Conservation (phyloP, 345 rosid genomes). For the Arabidopsis arenosa region DNA sequence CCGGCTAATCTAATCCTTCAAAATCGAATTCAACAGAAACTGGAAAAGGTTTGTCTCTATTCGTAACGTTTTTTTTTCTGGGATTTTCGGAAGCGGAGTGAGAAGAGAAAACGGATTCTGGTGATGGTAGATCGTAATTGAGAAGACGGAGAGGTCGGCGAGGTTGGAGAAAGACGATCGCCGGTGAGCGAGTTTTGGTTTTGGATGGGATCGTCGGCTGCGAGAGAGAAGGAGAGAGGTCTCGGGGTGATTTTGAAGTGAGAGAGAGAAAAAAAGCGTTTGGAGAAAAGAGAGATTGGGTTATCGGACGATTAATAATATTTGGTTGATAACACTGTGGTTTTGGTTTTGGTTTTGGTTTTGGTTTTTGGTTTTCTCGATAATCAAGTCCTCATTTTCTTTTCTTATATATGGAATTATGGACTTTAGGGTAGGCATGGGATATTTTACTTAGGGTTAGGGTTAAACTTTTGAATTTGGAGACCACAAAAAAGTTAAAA, state of each 20-base stretch:
- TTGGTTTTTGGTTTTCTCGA: too few species aligned
- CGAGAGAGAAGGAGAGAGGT: not conserved
- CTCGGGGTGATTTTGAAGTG: not conserved
- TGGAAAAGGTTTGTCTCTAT: constrained; percentile 20
- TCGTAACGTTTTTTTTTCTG: constrained; percentile 28
- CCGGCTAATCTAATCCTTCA: constrained; percentile 56
- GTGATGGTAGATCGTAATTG: constrained; percentile 39
- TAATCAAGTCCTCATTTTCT: too few species aligned
- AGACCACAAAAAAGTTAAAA: too few species aligned
- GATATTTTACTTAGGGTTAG: too few species aligned
- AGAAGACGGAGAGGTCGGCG: constrained; percentile 27
- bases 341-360: too few species aligned
- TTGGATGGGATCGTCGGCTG: constrained; percentile 9
- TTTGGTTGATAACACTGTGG: not conserved
- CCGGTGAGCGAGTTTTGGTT: not conserved
- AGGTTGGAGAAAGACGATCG: not conserved
- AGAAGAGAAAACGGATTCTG: constrained; percentile 1
- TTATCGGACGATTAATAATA: not conserved
- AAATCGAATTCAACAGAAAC: constrained; percentile 41
- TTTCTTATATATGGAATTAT: too few species aligned
- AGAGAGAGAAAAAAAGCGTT: not conserved
- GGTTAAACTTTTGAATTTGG: too few species aligned
- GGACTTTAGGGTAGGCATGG: too few species aligned
- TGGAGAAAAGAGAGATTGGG: not conserved
- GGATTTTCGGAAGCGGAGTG: constrained; percentile 6